Evolutionary conservation across 192 early-diverging fungal species (phyloP).

Genomic region (Gryganskiella cystojenkinii): DNA sequence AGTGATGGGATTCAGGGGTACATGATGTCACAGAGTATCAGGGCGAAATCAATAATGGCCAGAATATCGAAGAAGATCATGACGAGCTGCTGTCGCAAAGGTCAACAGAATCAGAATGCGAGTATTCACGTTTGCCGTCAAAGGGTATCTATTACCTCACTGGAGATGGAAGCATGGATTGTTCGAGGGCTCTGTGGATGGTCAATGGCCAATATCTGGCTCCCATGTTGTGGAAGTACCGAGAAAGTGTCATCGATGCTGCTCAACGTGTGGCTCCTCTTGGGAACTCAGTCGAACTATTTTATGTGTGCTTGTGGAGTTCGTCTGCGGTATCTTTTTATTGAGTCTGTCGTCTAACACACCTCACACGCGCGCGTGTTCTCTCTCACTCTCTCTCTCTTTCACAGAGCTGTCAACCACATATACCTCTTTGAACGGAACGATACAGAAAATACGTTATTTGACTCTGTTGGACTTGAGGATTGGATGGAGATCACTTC

Average conservation of each 20-base stretch:
- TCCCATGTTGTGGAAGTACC: slow-evolving; percentile 25
- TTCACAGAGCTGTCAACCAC: slow-evolving; percentile 26
- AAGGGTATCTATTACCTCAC: slow-evolving; percentile 26
- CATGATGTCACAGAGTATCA: slow-evolving; percentile 4
- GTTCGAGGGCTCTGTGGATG: slow-evolving; percentile 20
- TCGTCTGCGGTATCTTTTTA: background rate
- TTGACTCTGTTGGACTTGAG: slow-evolving; percentile 13
- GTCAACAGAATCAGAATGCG: slow-evolving; percentile 24
- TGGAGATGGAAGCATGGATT: slow-evolving; percentile 25
- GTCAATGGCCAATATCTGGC: slow-evolving; percentile 20
- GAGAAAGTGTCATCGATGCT: slow-evolving; percentile 15
- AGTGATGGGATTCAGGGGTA: no score
- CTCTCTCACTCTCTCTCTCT: slow-evolving; percentile 10
- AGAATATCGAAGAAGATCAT: slow-evolving; percentile 3
- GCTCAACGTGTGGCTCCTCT: slow-evolving; percentile 26
- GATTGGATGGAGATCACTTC: slow-evolving; percentile 6
- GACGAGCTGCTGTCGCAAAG: slow-evolving; percentile 22
- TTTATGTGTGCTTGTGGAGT: slow-evolving; percentile 12
- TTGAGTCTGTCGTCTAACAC: slow-evolving; percentile 20
- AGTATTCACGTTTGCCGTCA: slow-evolving; percentile 8
- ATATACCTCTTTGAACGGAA: slow-evolving; percentile 22
- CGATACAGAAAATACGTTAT: slow-evolving; percentile 5
- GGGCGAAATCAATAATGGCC: background rate
- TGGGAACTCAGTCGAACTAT: slow-evolving; percentile 12
- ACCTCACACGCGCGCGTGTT: no score